Evolutionary conservation across 345 rosid species (phyloP), one percentile per base, ranked within the genome.

Genomic region (Limnanthes douglasii): DNA sequence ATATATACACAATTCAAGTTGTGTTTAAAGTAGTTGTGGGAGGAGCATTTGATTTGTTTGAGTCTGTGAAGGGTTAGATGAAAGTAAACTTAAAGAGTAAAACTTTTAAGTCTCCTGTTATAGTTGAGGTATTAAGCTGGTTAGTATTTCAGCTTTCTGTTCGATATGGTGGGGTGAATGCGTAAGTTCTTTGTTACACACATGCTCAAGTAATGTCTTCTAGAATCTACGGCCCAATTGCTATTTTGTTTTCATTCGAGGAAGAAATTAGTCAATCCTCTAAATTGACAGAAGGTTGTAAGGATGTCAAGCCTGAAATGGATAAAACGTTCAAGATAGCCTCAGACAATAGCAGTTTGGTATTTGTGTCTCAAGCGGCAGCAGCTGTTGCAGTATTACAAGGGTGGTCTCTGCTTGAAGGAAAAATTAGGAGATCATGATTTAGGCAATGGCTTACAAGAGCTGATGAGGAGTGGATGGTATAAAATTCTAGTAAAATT

Each of bases 371-470:
- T 32, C 92, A 73, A 50, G 86, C 79, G 38, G 79, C 67, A 40
- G 94, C 72, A 41, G 90, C 92, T 37, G 68, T 79, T 54, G 86
- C 95, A 8, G 86, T 85, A 2, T 60, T 90, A 63, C 66, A 69
- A 52, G 94, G 84, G 41, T 55, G 82, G 39, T 62, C 65, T 31
- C n/a, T 67, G 33, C 77, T 84, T 45, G 95, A 84, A 72, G 67
- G 58, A 26, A 84, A 72, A 56, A 60, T 80, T 18, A 68, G 65
- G 58, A 61, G 39, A 10, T 24, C 72, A 18, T 61, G 67, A 39
- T 50, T 30, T 49, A 15, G 62, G 10, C 77, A 53, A 43, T 63
- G 50, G 34, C 62, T 53, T 21, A 54, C 73, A 15, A 73, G 54
- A 66, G 95, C 94, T 41, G 65, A 72, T 37, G 82, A 70, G 23